Conservation (phyloP, 306 rosid species). For the Herpetospermum pedunculosum region DNA sequence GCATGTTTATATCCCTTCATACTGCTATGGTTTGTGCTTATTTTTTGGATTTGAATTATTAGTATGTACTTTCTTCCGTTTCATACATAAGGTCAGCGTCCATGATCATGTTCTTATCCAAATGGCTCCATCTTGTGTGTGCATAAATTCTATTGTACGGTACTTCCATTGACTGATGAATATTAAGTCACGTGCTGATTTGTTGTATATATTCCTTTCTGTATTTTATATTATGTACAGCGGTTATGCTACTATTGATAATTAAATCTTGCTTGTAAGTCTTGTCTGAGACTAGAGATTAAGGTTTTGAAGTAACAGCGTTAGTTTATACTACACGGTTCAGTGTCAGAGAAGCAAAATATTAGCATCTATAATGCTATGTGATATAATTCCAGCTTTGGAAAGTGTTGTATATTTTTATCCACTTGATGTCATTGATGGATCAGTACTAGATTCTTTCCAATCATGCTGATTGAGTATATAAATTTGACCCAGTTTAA, state of each 20-base stretch:
- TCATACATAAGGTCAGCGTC: not conserved
- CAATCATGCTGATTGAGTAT: constrained; percentile 10
- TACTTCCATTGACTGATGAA: not conserved
- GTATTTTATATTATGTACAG: not conserved
- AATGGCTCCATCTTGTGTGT: not conserved
- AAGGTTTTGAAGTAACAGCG: not conserved
- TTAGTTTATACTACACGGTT: not conserved
- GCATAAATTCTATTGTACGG: not conserved
- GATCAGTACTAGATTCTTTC: constrained; percentile 1
- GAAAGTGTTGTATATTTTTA: not conserved
- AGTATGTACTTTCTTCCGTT: not conserved
- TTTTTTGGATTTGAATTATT: not conserved
- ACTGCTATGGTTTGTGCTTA: not conserved
- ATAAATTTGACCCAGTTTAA: not conserved
- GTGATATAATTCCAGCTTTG: not conserved
- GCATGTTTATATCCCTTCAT: not conserved
- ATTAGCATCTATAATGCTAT: not conserved
- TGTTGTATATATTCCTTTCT: not conserved
- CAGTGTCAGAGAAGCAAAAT: not conserved
- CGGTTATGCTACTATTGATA: not conserved
- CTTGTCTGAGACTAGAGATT: not conserved
- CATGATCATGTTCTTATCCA: not conserved
- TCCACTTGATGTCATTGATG: not conserved
- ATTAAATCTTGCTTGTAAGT: not conserved
- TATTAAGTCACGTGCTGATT: not conserved